phyloP scores from a whole-genome alignment of 768 basidiomycete genomes.

The Galerina sulciceps region DNA sequence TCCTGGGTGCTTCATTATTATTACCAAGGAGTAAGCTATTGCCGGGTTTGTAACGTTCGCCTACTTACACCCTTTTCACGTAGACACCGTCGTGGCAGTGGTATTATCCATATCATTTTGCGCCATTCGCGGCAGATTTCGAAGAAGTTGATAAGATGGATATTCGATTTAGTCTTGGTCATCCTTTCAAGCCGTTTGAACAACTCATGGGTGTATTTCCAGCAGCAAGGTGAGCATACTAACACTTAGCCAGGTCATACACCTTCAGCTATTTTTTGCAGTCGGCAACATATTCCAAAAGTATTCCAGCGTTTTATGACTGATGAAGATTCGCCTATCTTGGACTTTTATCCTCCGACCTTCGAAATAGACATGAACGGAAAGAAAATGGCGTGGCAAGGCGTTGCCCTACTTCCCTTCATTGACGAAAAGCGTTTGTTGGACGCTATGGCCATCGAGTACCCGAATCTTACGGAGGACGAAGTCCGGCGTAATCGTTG shows the following conservation, averaged over 20 bases:
- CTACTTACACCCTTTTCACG: constrained; percentile 14
- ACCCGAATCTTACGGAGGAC: constrained; percentile 74
- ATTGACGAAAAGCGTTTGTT: constrained; percentile 87
- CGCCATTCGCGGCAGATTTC: constrained; percentile 97
- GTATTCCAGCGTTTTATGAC: constrained; percentile 90
- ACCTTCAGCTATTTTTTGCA: constrained; percentile 29
- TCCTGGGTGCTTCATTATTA: constrained; percentile 98
- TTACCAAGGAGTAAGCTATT: constrained; percentile 86
- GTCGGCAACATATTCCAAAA: constrained; percentile 86
- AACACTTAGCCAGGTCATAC: not conserved
- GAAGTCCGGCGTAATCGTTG: constrained; percentile 84
- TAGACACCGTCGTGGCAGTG: constrained; percentile 96
- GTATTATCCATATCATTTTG: constrained; percentile 99
- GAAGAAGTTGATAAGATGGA: constrained; percentile 77
- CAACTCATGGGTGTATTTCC: constrained; percentile 99
- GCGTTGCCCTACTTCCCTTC: constrained; percentile 94
- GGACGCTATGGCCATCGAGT: constrained; percentile 76
- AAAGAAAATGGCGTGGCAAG: constrained; percentile 99
- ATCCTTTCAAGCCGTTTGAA: constrained; percentile 96
- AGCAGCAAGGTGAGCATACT: constrained; percentile 69
- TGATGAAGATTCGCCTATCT: constrained; percentile 85
- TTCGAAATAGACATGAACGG: constrained; percentile 99
- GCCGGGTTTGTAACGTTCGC: not conserved
- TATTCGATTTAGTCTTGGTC: constrained; percentile 77
- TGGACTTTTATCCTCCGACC: constrained; percentile 91